Base-by-base conservation (phyloP, 495 filamentous ascomycete genomes). In the Margaritispora aquatica region DNA sequence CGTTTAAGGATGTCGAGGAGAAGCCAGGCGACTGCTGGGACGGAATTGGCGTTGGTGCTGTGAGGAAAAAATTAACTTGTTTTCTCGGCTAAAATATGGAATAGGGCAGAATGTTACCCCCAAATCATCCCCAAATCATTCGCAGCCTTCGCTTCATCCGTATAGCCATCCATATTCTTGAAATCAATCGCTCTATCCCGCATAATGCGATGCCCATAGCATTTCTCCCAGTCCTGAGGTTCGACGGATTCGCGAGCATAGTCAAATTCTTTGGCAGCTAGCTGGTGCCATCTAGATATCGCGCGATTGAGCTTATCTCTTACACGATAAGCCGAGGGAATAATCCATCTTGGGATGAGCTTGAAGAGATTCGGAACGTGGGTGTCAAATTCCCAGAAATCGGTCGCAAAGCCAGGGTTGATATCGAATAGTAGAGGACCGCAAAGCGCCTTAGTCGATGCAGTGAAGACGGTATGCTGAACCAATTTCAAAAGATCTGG, bases 401-500 rank as follows among this genome's bases (percentile, higher is more conserved):
- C 63, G 24, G 26, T 17, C 8, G 34, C 0, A 17, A 71, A 59
- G 24, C 49, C 19, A 1, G 68, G 70, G 44, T 60, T 56, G 1
- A 68, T 27, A 13, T 47, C 20, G 26, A 69, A 27, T 19, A 74
- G 15, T 26, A 57, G 48, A 21, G 60, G 56, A 26, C 70, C 71
- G 53, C 59, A 66, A 20, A 74, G 41, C 1, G 69, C 57, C 22
- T 53, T 51, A 22, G 59, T 58, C 10, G 65, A 52, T 20, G 70
- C 69, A 34, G 23, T 53, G 58, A 70, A 69, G 46, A 71, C 62
- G 0, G 58, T 21, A 20, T 48, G 15, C 41, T 66, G 57, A 19
- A 74, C n/a, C 54, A 74, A 64, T 19, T n/a, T 27, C 46, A 60
- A 70, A 9, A 74, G 44, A 53, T 63, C 63, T 20, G 64, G 54